Conservation (phyloP, 345 rosid genomes). For the Syzygium aqueum region DNA sequence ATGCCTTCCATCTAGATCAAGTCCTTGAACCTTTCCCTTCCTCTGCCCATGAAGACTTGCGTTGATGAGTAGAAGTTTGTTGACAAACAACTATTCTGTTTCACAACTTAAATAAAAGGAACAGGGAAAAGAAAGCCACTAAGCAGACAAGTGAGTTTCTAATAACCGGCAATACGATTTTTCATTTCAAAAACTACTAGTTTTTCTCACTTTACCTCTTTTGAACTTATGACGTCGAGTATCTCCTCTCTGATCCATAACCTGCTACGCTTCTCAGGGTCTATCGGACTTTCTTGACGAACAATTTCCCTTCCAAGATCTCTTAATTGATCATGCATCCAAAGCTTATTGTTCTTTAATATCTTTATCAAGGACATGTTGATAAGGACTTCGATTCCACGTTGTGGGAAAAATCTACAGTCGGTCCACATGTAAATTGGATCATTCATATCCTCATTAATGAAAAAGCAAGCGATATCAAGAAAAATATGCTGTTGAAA, state of each 20-base stretch:
- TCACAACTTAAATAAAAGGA: neutral
- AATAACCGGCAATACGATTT: too few relatives aligned
- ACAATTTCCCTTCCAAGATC: neutral
- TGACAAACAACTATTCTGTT: neutral
- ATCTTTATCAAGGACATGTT: neutral
- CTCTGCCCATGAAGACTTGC: neutral
- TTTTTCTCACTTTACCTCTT: neutral
- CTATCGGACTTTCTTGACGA: too few relatives aligned
- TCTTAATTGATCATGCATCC: neutral
- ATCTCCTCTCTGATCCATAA: neutral
- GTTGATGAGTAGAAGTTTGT: neutral
- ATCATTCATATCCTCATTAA: neutral
- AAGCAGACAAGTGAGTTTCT: neutral
- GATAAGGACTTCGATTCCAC: neutral
- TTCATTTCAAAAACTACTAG: neutral
- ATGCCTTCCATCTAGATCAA: neutral
- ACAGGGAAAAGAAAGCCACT: neutral
- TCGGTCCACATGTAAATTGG: neutral
- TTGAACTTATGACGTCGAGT: neutral
- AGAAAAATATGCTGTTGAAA: neutral
- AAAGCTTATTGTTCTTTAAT: neutral
- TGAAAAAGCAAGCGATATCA: neutral
- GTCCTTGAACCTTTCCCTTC: neutral
- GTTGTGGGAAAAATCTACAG: neutral
- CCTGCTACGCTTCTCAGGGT: neutral